These are phyloP conservation scores for Poa annua DNA, from an alignment of 176 grass and related monocot genomes.

Conservation along the genomic window DNA sequence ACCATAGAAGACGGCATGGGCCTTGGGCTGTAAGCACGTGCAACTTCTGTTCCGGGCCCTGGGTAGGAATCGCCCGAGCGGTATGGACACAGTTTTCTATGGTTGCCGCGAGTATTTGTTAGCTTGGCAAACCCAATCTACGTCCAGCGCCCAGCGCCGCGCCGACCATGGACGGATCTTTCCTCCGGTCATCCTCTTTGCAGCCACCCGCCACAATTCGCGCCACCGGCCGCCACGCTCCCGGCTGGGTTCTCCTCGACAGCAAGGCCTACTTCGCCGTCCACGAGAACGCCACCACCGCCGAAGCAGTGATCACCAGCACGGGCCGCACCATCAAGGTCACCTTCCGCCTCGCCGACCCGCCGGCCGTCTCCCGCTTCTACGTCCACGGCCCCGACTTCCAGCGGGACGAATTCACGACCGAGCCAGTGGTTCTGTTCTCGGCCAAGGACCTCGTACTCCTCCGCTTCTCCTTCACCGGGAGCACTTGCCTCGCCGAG, in stretches of 20 bases:
- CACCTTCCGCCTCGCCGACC: slow-evolving; percentile 28
- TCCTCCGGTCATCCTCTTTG: not conserved
- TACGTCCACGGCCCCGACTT: slow-evolving; percentile 13
- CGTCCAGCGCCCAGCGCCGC: not conserved
- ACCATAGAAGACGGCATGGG: too few relatives aligned
- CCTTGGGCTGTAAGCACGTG: too few relatives aligned
- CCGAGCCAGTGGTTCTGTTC: slow-evolving; percentile 7
- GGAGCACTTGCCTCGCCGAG: not conserved
- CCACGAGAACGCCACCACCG: not conserved
- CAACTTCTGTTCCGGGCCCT: too few relatives aligned
- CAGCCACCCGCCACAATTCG: not conserved
- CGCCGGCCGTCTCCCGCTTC: slow-evolving; percentile 19
- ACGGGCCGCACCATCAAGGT: slow-evolving; percentile 6
- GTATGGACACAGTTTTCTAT: too few relatives aligned
- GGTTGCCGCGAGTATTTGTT: too few relatives aligned
- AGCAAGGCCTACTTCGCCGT: not conserved
- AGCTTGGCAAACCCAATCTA: not conserved
- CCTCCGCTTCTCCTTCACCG: slow-evolving; percentile 4
- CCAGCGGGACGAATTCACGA: not conserved
- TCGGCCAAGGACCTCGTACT: slow-evolving; percentile 7
- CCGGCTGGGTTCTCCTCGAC: not conserved
- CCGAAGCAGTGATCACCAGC: not conserved
- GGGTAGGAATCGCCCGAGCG: too few relatives aligned
- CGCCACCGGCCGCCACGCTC: not conserved
- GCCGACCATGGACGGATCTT: not conserved